phyloP scores from a whole-genome alignment of 2,329 filamentous ascomycete species.

The Aspergillus japonicus region DNA sequence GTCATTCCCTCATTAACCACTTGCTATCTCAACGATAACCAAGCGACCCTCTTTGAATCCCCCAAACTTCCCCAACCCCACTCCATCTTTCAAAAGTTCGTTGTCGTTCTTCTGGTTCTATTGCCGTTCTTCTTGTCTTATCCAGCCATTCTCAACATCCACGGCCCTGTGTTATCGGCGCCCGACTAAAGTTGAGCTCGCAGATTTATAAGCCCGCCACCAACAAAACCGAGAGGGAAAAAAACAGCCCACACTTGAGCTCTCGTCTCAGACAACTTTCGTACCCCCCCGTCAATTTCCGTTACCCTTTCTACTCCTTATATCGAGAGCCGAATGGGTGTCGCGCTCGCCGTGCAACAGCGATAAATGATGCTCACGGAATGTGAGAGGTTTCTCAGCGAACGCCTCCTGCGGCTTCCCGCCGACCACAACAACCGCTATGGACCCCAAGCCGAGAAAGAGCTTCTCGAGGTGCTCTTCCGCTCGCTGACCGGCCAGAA shows the following conservation, averaged over 20 bases:
- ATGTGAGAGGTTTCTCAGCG: conserved; percentile 77
- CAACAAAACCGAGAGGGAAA: background rate
- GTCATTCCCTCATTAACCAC: background rate
- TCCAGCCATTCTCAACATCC: background rate
- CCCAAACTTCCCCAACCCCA: background rate
- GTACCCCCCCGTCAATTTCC: background rate
- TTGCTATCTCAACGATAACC: background rate
- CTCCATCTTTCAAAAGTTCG: background rate
- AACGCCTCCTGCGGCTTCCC: conserved; percentile 77
- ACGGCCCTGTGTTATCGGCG: background rate
- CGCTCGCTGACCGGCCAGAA: conserved; percentile 77
- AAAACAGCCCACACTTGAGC: conserved; percentile 9
- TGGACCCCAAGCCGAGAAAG: conserved; percentile 65
- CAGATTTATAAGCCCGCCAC: background rate
- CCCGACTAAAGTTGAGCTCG: background rate
- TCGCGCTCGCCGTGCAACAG: conserved; percentile 16
- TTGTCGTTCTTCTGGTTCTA: background rate
- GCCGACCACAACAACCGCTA: conserved; percentile 72
- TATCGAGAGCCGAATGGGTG: conserved; percentile 28
- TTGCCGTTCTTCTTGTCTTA: background rate
- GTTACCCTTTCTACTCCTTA: background rate
- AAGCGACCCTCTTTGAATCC: too few relatives aligned
- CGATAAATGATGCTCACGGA: conserved; percentile 47
- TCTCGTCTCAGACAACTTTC: conserved; percentile 3
- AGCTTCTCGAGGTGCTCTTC: conserved; percentile 79